These are phyloP conservation scores for Magnaporthiopsis rhizophila DNA, from an alignment of 2,329 filamentous ascomycete genomes.

Conservation along the genomic window DNA sequence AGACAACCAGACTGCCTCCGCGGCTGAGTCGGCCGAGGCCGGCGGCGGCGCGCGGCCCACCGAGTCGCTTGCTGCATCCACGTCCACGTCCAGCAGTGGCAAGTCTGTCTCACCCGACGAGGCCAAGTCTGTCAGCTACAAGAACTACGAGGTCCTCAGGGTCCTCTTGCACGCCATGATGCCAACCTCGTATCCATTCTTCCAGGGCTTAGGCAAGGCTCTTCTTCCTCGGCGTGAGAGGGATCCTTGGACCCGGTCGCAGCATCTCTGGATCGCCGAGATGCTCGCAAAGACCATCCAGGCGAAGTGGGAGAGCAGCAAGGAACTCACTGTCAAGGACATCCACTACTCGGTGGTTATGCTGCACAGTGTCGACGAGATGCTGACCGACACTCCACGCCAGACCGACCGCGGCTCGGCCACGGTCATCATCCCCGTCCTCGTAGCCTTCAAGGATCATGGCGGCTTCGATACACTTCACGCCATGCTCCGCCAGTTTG, in stretches of 20 bases:
- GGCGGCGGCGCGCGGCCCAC: neutral
- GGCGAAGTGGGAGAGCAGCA: slow-evolving; percentile 49
- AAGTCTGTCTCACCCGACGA: slow-evolving; percentile 1
- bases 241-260: slow-evolving; percentile 50
- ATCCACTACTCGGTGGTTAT: slow-evolving; percentile 79
- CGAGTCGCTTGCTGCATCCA: slow-evolving; percentile 11
- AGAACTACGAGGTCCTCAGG: slow-evolving; percentile 72
- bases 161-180: slow-evolving; percentile 73
- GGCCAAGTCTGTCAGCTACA: slow-evolving; percentile 28
- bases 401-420: slow-evolving; percentile 35
- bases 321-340: slow-evolving; percentile 48
- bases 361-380: slow-evolving; percentile 67
- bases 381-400: slow-evolving; percentile 61
- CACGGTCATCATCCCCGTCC: slow-evolving; percentile 62
- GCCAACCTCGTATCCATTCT: slow-evolving; percentile 72
- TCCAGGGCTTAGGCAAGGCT: slow-evolving; percentile 77
- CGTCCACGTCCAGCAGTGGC: neutral
- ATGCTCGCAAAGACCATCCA: slow-evolving; percentile 66
- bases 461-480: slow-evolving; percentile 70
- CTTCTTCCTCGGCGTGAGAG: slow-evolving; percentile 66
- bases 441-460: slow-evolving; percentile 79
- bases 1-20: neutral
- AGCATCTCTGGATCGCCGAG: slow-evolving; percentile 48
- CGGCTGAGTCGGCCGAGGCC: neutral
- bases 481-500: slow-evolving; percentile 51